phyloP scores from a whole-genome alignment of 352 stramenopile genomes.

The Pythium apleroticum region DNA sequence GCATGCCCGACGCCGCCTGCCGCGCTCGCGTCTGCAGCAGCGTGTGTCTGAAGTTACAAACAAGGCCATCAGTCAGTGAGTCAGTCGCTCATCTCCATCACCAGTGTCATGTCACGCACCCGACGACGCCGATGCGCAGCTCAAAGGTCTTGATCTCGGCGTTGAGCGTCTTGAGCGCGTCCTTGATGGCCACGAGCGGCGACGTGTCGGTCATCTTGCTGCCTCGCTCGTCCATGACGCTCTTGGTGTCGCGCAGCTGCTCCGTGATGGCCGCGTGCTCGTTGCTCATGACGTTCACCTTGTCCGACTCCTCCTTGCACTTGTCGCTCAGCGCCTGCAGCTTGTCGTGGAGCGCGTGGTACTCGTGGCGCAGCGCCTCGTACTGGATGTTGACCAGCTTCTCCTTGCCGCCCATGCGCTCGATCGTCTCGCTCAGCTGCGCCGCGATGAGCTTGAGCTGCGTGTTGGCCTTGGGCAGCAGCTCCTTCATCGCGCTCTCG shows the following conservation, averaged over 20 bases:
- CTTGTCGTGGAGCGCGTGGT: slow-evolving; percentile 62
- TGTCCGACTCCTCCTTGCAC: slow-evolving; percentile 64
- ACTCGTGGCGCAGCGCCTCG: slow-evolving; percentile 66
- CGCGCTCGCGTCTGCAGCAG: slow-evolving; percentile 71
- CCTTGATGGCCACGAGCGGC: slow-evolving; percentile 83
- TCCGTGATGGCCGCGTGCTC: slow-evolving; percentile 73
- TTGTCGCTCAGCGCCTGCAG: slow-evolving; percentile 56
- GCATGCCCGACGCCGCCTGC: slow-evolving; percentile 45
- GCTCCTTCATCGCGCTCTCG: slow-evolving; percentile 56
- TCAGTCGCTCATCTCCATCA: not conserved
- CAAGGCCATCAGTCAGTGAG: not conserved
- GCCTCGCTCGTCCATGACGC: slow-evolving; percentile 73
- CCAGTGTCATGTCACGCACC: slow-evolving; percentile 16
- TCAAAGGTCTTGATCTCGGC: slow-evolving; percentile 84
- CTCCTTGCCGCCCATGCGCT: slow-evolving; percentile 69
- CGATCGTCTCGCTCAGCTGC: slow-evolving; percentile 58
- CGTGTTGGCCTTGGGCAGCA: slow-evolving; percentile 53
- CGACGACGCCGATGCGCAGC: slow-evolving; percentile 77
- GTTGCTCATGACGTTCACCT: slow-evolving; percentile 76
- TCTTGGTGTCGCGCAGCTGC: slow-evolving; percentile 75
- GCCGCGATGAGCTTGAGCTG: slow-evolving; percentile 62
- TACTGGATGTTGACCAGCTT: slow-evolving; percentile 85
- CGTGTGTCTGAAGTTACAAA: slow-evolving; percentile 42
- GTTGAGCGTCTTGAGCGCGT: slow-evolving; percentile 73
- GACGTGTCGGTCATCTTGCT: slow-evolving; percentile 88